A percentile compares a stretch with the other conserved stretches of the same genome.
These are phyloP conservation scores for Yamadazyma epiphylla DNA, from an alignment of 1,139 yeast species.

Conservation along the genomic window DNA sequence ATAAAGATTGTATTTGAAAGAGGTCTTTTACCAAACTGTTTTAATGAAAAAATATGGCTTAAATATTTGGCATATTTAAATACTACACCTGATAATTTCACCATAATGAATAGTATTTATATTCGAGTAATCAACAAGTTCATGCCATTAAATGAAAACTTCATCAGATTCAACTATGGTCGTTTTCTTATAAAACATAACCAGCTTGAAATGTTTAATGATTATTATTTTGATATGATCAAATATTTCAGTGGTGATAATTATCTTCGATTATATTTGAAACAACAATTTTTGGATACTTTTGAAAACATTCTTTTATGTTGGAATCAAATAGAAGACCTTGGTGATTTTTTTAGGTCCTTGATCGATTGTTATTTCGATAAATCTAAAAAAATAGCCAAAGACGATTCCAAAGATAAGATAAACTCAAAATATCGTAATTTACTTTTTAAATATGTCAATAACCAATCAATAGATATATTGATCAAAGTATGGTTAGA, in stretches of 20 bases:
- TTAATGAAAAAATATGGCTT: slow-evolving; percentile 51
- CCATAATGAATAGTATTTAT: slow-evolving; percentile 29
- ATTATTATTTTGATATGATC: slow-evolving; percentile 26
- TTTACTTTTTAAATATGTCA: slow-evolving; percentile 15
- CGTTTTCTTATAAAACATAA: slow-evolving; percentile 22
- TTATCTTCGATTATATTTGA: slow-evolving; percentile 14
- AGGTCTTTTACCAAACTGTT: slow-evolving; percentile 55
- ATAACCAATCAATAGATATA: slow-evolving; percentile 29
- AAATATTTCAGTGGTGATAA: slow-evolving; percentile 22
- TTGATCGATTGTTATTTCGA: slow-evolving; percentile 19
- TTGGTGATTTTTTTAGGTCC: slow-evolving; percentile 10
- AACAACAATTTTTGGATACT: slow-evolving; percentile 21
- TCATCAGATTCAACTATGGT: slow-evolving; percentile 41
- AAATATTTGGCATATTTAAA: slow-evolving; percentile 46
- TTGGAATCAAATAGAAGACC: slow-evolving; percentile 13
- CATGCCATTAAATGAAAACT: slow-evolving; percentile 38
- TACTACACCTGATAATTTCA: slow-evolving; percentile 16
- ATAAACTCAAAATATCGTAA: slow-evolving; percentile 8
- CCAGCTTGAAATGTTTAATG: slow-evolving; percentile 20
- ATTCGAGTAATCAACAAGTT: slow-evolving; percentile 40
- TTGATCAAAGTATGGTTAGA: slow-evolving; percentile 20
- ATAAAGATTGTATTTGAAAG: slow-evolving; percentile 47
- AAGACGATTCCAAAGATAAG: slow-evolving; percentile 3
- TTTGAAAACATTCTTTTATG: slow-evolving; percentile 16
- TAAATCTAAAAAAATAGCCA: slow-evolving; percentile 8